A percentile compares a stretch with the other conserved stretches of the same genome.
phyloP scores from a whole-genome alignment of 805 yeast genomes.

The Suhomyces prunicola region DNA sequence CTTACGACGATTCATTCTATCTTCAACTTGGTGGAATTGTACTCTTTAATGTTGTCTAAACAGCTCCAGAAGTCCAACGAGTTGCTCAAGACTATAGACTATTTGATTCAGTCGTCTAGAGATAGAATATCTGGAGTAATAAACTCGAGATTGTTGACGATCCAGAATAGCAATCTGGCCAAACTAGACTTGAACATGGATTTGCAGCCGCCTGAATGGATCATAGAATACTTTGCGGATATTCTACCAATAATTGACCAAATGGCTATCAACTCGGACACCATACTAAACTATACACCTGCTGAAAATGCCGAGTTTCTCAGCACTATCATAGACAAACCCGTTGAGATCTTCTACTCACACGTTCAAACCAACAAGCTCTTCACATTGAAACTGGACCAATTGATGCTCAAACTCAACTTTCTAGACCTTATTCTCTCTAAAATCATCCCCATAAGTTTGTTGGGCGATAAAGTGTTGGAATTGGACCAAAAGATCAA shows the following conservation, averaged over 20 bases:
- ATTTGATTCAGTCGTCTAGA: slow-evolving; percentile 24
- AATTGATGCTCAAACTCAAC: slow-evolving; percentile 50
- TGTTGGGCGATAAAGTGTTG: slow-evolving; percentile 38
- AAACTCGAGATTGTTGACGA: slow-evolving; percentile 28
- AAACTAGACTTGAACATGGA: slow-evolving; percentile 47
- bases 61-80: slow-evolving; percentile 22
- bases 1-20: slow-evolving; percentile 55
- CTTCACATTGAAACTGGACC: slow-evolving; percentile 27
- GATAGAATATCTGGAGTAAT: slow-evolving; percentile 25
- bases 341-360: slow-evolving; percentile 37
- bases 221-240: slow-evolving; percentile 60
- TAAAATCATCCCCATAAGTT: slow-evolving; percentile 46
- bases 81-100: slow-evolving; percentile 21
- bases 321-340: slow-evolving; percentile 44
- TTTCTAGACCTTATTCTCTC: slow-evolving; percentile 57
- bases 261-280: slow-evolving; percentile 19
- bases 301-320: slow-evolving; percentile 37
- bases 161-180: slow-evolving; percentile 35
- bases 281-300: slow-evolving; percentile 41
- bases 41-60: slow-evolving; percentile 64
- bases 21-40: slow-evolving; percentile 62
- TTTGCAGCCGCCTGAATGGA: slow-evolving; percentile 81
- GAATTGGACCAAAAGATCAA: slow-evolving; percentile 34
- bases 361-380: slow-evolving; percentile 30
- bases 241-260: slow-evolving; percentile 56